phyloP scores from a whole-genome alignment of 129 eudicot species.

The Flaveria brownii region DNA sequence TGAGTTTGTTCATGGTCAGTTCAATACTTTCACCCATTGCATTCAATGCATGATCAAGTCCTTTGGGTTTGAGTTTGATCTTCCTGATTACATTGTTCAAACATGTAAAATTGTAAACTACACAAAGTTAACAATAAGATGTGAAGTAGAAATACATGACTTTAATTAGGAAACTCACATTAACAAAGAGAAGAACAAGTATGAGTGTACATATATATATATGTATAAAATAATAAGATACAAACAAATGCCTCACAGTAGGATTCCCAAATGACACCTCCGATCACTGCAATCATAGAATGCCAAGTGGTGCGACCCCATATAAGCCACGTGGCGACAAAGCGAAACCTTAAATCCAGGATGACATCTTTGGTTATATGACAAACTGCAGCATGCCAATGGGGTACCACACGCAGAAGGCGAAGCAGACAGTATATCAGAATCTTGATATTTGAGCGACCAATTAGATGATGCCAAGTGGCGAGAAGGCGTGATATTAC shows the following conservation, averaged over 20 bases:
- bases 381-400: slow-evolving; percentile 8
- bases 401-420: slow-evolving; percentile 12
- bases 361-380: slow-evolving; percentile 20
- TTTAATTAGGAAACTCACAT: no score
- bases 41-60: no score
- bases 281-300: slow-evolving; percentile 13
- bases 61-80: no score
- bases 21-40: no score
- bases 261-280: slow-evolving; percentile 20
- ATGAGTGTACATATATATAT: slow-evolving; percentile 12
- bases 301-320: slow-evolving; percentile 20
- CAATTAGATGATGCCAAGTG: slow-evolving; percentile 11
- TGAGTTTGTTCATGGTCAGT: no score
- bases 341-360: slow-evolving; percentile 1
- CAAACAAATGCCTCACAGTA: slow-evolving; percentile 24
- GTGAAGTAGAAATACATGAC: no score
- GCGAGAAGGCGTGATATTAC: background rate
- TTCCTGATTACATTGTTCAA: no score
- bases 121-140: no score
- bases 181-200: no score
- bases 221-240: slow-evolving; percentile 7
- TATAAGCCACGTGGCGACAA: slow-evolving; percentile 6
- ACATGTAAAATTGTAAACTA: no score
- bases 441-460: slow-evolving; percentile 5
- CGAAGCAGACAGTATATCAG: slow-evolving; percentile 5